A percentile compares a stretch with the other conserved stretches of the same genome.
These are phyloP conservation scores for Mortierella sp. DNA, from an alignment of 371 early-diverging fungal genomes.

Conservation along the genomic window DNA sequence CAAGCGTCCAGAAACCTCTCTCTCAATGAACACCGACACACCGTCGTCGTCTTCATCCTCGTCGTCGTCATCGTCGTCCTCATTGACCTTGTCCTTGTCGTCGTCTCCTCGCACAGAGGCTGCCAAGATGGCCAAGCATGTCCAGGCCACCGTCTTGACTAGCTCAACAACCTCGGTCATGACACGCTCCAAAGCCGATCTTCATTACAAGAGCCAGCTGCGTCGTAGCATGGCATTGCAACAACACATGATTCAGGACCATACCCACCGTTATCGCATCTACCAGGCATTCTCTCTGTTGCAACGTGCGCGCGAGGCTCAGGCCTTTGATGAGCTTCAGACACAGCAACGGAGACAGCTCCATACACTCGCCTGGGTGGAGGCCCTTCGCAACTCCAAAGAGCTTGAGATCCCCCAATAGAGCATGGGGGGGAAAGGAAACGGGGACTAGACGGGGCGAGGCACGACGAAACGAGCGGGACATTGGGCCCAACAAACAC, in stretches of 20 bases:
- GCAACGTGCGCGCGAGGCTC: constrained; percentile 46
- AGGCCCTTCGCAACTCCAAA: constrained; percentile 29
- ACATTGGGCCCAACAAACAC: too few species aligned
- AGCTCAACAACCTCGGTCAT: constrained; percentile 35
- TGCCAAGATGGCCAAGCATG: constrained; percentile 7
- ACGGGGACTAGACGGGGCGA: too few species aligned
- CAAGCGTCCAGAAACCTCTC: neutral
- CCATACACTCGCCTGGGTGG: constrained; percentile 52
- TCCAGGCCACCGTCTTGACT: constrained; percentile 25
- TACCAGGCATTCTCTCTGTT: constrained; percentile 42
- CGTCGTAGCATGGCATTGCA: constrained; percentile 35
- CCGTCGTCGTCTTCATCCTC: too few species aligned
- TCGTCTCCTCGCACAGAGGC: neutral
- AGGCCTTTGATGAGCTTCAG: constrained; percentile 44
- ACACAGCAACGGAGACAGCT: constrained; percentile 18
- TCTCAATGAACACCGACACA: neutral
- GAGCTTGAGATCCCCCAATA: constrained; percentile 45
- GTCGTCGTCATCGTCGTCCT: too few species aligned
- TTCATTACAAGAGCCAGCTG: constrained; percentile 34
- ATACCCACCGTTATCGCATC: constrained; percentile 45
- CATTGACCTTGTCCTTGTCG: too few species aligned
- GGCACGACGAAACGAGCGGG: too few species aligned
- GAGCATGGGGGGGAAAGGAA: too few species aligned
- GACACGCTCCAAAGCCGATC: constrained; percentile 26
- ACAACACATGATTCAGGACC: constrained; percentile 46